Percentiles rank a stretch among this genome's conserved stretches.
These are phyloP conservation scores for Zymoseptoria ardabiliae DNA, from an alignment of 2,329 filamentous ascomycete genomes.

Conservation along the genomic window DNA sequence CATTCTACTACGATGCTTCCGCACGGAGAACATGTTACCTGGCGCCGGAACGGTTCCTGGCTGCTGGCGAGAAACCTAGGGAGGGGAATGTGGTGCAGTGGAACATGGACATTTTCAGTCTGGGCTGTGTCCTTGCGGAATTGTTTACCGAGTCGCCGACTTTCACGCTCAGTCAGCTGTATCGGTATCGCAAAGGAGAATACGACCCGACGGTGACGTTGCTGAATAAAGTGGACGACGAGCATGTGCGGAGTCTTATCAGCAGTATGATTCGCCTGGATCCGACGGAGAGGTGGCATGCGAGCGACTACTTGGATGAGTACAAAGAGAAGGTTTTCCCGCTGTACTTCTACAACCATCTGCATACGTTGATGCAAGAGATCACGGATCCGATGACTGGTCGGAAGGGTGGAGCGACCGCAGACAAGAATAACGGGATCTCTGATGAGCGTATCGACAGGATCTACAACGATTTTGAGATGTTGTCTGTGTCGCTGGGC, in stretches of 20 bases:
- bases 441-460: conserved; percentile 90
- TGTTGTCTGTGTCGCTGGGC: conserved; percentile 89
- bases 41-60: conserved; percentile 84
- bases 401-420: conserved; percentile 61
- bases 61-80: conserved; percentile 55
- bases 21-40: conserved; percentile 89
- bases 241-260: conserved; percentile 79
- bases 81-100: conserved; percentile 43
- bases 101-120: conserved; percentile 99
- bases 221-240: conserved; percentile 78
- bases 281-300: conserved; percentile 83
- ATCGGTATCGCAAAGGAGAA: conserved; percentile 85
- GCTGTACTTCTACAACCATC: conserved; percentile 92
- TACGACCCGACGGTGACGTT: conserved; percentile 80
- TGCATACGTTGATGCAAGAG: conserved; percentile 95
- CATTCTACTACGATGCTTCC: conserved; percentile 94
- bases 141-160: conserved; percentile 91
- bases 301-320: conserved; percentile 87
- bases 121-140: conserved; percentile 93
- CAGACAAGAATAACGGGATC: conserved; percentile 68
- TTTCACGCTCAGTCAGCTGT: conserved; percentile 95
- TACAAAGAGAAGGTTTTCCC: conserved; percentile 91
- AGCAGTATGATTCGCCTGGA: conserved; percentile 94
- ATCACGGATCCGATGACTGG: conserved; percentile 86
- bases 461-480: conserved; percentile 92